Percentiles rank a stretch among this genome's conserved stretches.
Evolutionary conservation across 129 eudicot genomes (phyloP).

Genomic region (Chrysanthemum seticuspe): DNA sequence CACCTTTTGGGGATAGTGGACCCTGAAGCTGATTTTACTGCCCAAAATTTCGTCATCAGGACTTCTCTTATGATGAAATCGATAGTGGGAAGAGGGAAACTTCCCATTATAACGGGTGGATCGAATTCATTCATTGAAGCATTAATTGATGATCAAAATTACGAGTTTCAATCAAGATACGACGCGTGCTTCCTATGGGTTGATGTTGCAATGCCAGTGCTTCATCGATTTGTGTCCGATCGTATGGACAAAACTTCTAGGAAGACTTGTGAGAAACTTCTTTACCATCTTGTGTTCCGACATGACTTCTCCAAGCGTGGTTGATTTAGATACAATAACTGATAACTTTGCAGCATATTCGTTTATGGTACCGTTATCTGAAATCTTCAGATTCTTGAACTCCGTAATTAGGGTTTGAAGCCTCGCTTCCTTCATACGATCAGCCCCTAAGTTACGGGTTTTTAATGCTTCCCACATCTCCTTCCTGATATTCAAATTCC

Average conservation of each 20-base stretch:
- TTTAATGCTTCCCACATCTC: no score
- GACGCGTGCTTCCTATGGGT: slow-evolving; percentile 92
- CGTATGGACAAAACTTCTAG: slow-evolving; percentile 12
- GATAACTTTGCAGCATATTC: no score
- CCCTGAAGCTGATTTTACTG: slow-evolving; percentile 61
- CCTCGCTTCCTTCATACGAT: no score
- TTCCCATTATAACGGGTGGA: slow-evolving; percentile 90
- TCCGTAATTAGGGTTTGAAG: no score
- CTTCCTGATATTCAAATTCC: no score
- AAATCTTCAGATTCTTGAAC: no score
- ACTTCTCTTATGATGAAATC: slow-evolving; percentile 61
- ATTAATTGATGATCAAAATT: slow-evolving; percentile 38
- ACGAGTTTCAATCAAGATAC: slow-evolving; percentile 48
- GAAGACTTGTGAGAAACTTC: no score
- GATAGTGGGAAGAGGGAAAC: slow-evolving; percentile 50
- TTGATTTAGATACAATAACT: no score
- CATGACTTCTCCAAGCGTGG: no score
- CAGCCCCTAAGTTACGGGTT: no score
- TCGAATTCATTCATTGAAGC: slow-evolving; percentile 87
- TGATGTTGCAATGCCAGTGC: slow-evolving; percentile 65
- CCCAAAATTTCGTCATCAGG: slow-evolving; percentile 44
- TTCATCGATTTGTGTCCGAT: slow-evolving; percentile 48
- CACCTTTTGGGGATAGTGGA: slow-evolving; percentile 72
- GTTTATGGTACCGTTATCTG: no score
- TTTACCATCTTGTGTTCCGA: no score